These are phyloP conservation scores for Talaromyces ruber DNA, from an alignment of 495 filamentous ascomycete genomes.

Conservation along the genomic window DNA sequence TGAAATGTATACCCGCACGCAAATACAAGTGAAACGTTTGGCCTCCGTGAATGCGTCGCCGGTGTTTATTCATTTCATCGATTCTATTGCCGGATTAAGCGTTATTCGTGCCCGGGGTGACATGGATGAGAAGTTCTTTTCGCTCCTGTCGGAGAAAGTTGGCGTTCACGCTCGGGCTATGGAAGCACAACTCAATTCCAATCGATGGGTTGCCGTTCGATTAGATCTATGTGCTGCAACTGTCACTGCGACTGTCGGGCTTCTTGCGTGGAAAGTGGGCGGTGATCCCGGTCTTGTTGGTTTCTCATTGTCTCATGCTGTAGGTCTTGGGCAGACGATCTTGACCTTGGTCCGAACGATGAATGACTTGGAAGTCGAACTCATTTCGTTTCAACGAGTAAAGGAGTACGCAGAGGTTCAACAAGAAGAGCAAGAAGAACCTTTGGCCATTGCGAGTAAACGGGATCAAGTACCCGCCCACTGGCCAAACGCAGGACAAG, in stretches of 20 bases:
- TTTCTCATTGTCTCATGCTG: constrained; percentile 41
- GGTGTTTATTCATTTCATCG: constrained; percentile 41
- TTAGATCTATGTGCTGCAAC: constrained; percentile 39
- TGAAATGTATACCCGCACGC: constrained; percentile 41
- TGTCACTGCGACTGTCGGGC: constrained; percentile 34
- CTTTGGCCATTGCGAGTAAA: constrained; percentile 1
- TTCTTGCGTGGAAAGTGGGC: constrained; percentile 33
- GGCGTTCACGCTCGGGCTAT: constrained; percentile 25
- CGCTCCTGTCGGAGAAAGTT: constrained; percentile 32
- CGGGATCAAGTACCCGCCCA: constrained; percentile 29
- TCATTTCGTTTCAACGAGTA: constrained; percentile 41
- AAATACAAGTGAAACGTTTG: constrained; percentile 34
- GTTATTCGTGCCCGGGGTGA: constrained; percentile 37
- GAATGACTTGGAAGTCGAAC: constrained; percentile 41
- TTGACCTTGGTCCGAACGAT: constrained; percentile 33
- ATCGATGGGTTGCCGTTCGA: constrained; percentile 41
- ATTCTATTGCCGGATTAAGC: constrained; percentile 36
- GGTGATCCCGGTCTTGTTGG: constrained; percentile 35
- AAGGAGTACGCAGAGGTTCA: constrained; percentile 36
- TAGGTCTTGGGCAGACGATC: constrained; percentile 37
- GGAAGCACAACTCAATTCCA: constrained; percentile 40
- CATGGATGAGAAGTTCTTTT: constrained; percentile 34
- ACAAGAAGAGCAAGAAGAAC: constrained; percentile 31
- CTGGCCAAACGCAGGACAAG: constrained; percentile 38
- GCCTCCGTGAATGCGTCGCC: constrained; percentile 37